phyloP scores from a whole-genome alignment of 345 rosid genomes.

The Eucalyptus sp. region DNA sequence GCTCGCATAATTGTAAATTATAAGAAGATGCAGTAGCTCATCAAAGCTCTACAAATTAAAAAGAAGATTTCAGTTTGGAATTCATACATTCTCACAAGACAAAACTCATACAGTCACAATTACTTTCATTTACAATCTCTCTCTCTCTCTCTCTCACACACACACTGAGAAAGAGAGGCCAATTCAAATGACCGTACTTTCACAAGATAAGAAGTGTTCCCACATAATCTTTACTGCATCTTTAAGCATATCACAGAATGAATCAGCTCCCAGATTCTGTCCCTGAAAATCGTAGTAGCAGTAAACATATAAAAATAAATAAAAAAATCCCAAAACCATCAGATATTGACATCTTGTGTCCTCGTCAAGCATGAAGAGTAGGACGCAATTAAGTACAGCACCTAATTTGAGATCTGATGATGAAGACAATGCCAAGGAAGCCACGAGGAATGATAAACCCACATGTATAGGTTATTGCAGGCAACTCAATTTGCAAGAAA shows the following conservation, averaged over 20 bases:
- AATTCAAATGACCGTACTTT: background rate
- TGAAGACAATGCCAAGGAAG: background rate
- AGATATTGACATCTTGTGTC: background rate
- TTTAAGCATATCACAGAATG: constrained; percentile 11
- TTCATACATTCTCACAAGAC: background rate
- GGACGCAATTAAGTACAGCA: background rate
- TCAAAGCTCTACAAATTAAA: background rate
- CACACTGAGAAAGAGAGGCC: background rate
- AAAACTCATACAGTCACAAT: too few species aligned
- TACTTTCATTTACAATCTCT: too few species aligned
- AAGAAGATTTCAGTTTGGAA: background rate
- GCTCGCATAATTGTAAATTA: background rate
- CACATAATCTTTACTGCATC: constrained; percentile 26
- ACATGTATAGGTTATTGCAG: background rate
- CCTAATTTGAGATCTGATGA: background rate
- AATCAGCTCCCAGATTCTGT: background rate
- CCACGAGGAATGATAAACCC: background rate
- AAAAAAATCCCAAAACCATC: background rate
- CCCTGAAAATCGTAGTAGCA: constrained; percentile 7
- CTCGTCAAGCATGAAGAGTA: background rate
- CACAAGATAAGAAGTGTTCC: constrained; percentile 15
- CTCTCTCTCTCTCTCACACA: background rate
- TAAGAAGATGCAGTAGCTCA: background rate
- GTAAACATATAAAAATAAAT: background rate
- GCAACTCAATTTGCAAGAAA: background rate